Base-by-base conservation (phyloP, 345 rosid genomes). In the Brassica cretica region DNA sequence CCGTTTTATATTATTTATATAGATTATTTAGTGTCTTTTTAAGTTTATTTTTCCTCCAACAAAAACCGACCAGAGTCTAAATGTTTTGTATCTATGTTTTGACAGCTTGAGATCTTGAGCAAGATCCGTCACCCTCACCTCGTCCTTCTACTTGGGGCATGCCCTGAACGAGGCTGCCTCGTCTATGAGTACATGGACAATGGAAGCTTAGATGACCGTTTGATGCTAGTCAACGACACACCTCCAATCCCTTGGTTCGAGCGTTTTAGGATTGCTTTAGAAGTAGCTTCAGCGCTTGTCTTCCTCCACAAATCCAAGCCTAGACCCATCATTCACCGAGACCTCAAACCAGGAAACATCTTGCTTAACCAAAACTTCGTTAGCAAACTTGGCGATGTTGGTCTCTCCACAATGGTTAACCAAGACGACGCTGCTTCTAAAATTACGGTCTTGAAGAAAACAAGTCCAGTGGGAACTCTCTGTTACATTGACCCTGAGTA, bases 401-500 rank as follows among this genome's bases (percentile, higher is more conserved):
- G 98, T 53, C 90, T 94, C 30, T 87, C 97, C 16, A 88, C 87
- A 46, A 80, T 85, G 78, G 84, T 91, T 11, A 73, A 73, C 44
- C 79, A 79, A 19, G 91, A 88, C 60, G 91, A 88, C 24, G 72
- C 84, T 58, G 55, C 82, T 16, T 73, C 65, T 35, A 62, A 73
- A 44, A 74, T 89, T 44, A 77, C 86, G 2, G 61, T 71, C 32
- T 80, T 56, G 76, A 87, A 80, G 75, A 84, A 88, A 62, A 89
- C 93, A 0, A 88, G 83, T 14, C 94, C 90, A 0, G 97, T 88
- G n/a, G 98, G 98, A 16, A 91, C 97, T 21, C 83, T 88, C 4
- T 88, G 94, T 76, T 94, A 94, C 79, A 88, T 91, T 1, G 98
- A 94, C 76, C 98, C 98, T 3, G 97, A 94, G 86, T 91, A 94